These are phyloP conservation scores for Phytophthora megakarya DNA, from an alignment of 352 stramenopile genomes.

Conservation along the genomic window DNA sequence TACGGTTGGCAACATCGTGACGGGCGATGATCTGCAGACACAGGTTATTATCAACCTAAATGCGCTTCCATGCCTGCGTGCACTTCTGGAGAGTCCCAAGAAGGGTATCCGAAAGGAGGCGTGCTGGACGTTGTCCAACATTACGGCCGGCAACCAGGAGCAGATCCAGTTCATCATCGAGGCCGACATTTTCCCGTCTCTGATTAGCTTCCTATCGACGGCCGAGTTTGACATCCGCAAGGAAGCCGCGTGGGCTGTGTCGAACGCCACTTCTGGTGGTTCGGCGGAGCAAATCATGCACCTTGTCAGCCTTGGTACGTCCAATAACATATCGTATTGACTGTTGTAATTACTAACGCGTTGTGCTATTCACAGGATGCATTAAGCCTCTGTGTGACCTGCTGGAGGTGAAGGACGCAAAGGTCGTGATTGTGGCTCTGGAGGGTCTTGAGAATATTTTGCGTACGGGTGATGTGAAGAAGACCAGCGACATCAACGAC, in stretches of 20 bases:
- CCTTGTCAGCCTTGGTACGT: conserved; percentile 92
- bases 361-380: conserved; percentile 65
- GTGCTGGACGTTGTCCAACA: conserved; percentile 99
- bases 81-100: conserved; percentile 95
- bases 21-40: conserved; percentile 98
- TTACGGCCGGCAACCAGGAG: conserved; percentile 98
- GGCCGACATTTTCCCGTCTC: conserved; percentile 95
- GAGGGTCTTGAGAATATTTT: conserved; percentile 99
- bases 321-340: not conserved
- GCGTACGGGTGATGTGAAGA: conserved; percentile 84
- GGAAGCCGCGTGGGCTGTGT: conserved; percentile 98
- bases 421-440: conserved; percentile 98
- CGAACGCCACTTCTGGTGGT: conserved; percentile 96
- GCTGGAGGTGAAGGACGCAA: conserved; percentile 95
- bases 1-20: conserved; percentile 99
- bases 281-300: conserved; percentile 96
- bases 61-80: conserved; percentile 95
- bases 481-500: conserved; percentile 89
- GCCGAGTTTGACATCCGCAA: conserved; percentile 99
- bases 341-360: conserved; percentile 11
- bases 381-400: conserved; percentile 98
- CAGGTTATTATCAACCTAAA: conserved; percentile 99
- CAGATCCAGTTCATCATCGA: conserved; percentile 99
- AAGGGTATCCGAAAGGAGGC: conserved; percentile 99
- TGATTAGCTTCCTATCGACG: conserved; percentile 96